Evolutionary conservation across 2,329 filamentous ascomycete species (phyloP).

Genomic region (Cordyceps cicadae): DNA sequence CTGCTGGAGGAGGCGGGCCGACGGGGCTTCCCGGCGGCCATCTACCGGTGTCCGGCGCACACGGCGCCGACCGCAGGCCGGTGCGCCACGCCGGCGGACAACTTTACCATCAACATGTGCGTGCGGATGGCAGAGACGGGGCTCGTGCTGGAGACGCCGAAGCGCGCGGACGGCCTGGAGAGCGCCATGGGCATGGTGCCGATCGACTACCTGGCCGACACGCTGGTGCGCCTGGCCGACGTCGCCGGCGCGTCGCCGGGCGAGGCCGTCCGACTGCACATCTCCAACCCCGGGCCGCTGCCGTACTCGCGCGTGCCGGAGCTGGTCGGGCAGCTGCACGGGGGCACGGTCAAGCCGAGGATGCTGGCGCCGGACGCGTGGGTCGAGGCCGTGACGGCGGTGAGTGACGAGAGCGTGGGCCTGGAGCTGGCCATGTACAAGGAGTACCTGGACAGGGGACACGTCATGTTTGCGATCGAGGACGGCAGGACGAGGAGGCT

Average conservation of each 20-base stretch:
- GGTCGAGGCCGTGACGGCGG: not conserved
- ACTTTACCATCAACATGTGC: constrained; percentile 6
- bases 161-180: not conserved
- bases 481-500: not conserved
- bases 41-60: constrained; percentile 13
- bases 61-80: constrained; percentile 1
- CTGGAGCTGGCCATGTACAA: constrained; percentile 5
- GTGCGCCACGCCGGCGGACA: not conserved
- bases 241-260: not conserved
- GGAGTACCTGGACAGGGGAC: not conserved
- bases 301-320: not conserved
- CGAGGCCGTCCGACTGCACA: constrained; percentile 2
- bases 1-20: constrained; percentile 18
- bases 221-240: not conserved
- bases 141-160: not conserved
- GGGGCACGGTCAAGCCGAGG: not conserved
- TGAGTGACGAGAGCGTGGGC: not conserved
- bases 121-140: not conserved
- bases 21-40: constrained; percentile 19
- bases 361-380: not conserved
- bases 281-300: not conserved
- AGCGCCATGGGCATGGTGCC: constrained; percentile 8
- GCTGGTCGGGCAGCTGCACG: not conserved
- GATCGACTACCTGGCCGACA: constrained; percentile 5
- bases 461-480: not conserved